Base-by-base conservation (phyloP, 495 filamentous ascomycete genomes). In the Platismatia glauca region DNA sequence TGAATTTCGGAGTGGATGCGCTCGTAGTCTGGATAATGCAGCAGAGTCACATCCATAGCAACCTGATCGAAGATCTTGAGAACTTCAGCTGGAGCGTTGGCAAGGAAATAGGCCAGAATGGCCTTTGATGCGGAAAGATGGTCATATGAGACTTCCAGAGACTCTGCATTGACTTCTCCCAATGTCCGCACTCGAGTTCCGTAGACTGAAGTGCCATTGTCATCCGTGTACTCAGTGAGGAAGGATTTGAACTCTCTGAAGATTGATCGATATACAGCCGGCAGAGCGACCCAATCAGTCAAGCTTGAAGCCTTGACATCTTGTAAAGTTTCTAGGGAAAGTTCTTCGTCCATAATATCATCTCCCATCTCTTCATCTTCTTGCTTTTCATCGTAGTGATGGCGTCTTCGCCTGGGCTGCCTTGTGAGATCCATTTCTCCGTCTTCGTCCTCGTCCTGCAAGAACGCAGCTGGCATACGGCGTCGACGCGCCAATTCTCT, bases 1-100 rank as follows among this genome's bases (percentile, higher is more conserved):
- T 99, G 95, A 66, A 99, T 96, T 74, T 99, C 94, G 55, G 90
- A 88, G 73, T 97, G 95, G 65, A 99, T 99, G 56, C 92, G 88
- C 71, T 96, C 89, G 73, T 97, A 99, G 72, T 97, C 90, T 0
- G 91, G 92, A 74, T 99, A 99, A 74, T 97, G 88, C 64, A 97
- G 86, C 16, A 97, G 81, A 0, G 91, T 92, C 35, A 92, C 91
- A 60, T 97, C 93, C 80, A 97, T 91, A 39, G 95, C 95, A 4
- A 96, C 94, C 64, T 96, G 87, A 69, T 99, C 95, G 69, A 99
- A 97, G 53, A 97, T 88, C 74, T 94, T 93, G 64, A 99, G 82
- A 63, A 96, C 86, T 71, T 96, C 92, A 50, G 89, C 84, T 0
- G 95, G 95, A 12, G 94, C 90, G 70, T 97, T 99, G 67, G 93